Percentiles rank a stretch among this genome's conserved stretches.
phyloP scores from a whole-genome alignment of 208 protist species.

The Dictyostelium gargantuum region DNA sequence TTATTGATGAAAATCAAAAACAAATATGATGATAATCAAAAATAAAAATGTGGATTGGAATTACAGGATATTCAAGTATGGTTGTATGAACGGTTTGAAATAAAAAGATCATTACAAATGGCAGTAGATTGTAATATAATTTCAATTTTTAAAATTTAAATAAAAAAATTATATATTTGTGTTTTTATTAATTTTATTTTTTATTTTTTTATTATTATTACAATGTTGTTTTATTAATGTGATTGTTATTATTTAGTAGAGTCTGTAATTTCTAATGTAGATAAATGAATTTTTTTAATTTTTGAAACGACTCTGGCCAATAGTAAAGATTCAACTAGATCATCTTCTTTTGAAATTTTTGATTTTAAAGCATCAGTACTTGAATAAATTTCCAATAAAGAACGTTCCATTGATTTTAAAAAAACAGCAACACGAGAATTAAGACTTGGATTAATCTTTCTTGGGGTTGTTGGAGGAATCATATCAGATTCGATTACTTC shows the following conservation, averaged over 20 bases:
- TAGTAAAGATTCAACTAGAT: conserved; percentile 3
- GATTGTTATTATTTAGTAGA: neutral
- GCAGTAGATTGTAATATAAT: too few species aligned
- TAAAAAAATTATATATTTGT: too few species aligned
- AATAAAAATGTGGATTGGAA: too few species aligned
- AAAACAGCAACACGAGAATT: conserved; percentile 25
- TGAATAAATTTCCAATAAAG: conserved; percentile 24
- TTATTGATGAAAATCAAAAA: too few species aligned
- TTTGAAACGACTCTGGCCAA: conserved; percentile 3
- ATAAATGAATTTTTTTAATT: conserved; percentile 41
- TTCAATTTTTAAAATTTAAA: too few species aligned
- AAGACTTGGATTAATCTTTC: neutral
- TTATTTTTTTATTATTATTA: neutral
- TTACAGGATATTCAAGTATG: too few species aligned
- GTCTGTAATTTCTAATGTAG: neutral
- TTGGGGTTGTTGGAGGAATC: neutral
- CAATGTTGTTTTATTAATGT: neutral
- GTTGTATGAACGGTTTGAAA: too few species aligned
- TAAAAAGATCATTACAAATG: too few species aligned
- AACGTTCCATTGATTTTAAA: conserved; percentile 58
- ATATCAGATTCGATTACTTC: conserved; percentile 34
- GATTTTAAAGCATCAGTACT: neutral
- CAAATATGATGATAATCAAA: too few species aligned
- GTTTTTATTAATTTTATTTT: neutral
- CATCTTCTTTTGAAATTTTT: neutral